Evolutionary conservation across 2,329 filamentous ascomycete species (phyloP), one percentile per base, ranked within the genome.

Genomic region (Alternaria viburni): DNA sequence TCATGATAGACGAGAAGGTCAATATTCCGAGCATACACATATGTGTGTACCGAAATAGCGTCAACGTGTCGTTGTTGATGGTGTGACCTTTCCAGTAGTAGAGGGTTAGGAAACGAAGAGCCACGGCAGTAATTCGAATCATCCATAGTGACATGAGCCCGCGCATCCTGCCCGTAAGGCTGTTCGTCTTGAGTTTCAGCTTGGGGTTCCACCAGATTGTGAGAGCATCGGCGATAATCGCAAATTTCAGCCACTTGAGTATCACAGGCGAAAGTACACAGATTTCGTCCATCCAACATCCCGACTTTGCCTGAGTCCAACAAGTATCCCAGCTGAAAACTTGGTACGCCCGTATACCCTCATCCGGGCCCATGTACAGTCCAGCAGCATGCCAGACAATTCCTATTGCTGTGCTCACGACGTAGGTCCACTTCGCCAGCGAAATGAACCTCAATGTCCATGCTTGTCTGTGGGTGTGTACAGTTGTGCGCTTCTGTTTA

Each of bases 201-300:
- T 86, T 86, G 0, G 89, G 89, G 65, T 92, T 92, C 90, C 90
- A 92, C 85, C 88, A 90, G 12, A 86, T 78, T 4, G 88, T 85
- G 17, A 85, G 69, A 3, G 88, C 67, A 36, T 85, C 86, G 12
- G 84, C 78, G 56, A 79, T 69, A 19, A 90, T 77, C 19, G 86
- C 73, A n/a, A 52, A 68, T 23, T 65, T 55, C 25, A 75, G 65
- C 19, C 72, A 41, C 17, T 58, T 59, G 19, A 69, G 57, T 30
- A 75, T 60, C 11, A 57, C 23, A 1, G 68, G 54, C 12, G 73
- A 73, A 43, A 69, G 59, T 59, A 79, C 71, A 69, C 80, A 81
- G 43, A 52, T 58, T 36, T 68, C 57, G 49, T 74, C 68, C 4
- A 77, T 65, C 21, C 66, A 60, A 13, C 62, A 66, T 9, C 64